phyloP scores from a whole-genome alignment of 768 basidiomycete species.

The Tulasnella sp. region DNA sequence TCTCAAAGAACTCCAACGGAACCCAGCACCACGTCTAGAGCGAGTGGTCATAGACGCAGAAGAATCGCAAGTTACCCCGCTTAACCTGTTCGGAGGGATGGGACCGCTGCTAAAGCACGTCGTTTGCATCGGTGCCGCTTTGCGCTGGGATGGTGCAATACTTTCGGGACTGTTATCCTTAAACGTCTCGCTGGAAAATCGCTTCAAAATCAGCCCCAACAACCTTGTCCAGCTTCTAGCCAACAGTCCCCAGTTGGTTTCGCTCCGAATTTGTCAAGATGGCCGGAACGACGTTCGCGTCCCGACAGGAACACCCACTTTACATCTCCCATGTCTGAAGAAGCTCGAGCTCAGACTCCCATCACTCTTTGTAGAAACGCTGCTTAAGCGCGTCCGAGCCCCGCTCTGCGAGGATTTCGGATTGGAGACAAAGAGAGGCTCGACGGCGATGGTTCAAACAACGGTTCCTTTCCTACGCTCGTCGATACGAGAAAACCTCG shows the following conservation, averaged over 20 bases:
- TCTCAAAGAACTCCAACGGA: not conserved
- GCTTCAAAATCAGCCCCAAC: not conserved
- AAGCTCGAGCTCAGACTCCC: not conserved
- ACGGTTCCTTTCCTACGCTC: not conserved
- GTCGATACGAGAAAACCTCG: not conserved
- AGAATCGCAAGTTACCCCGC: not conserved
- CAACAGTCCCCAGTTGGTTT: not conserved
- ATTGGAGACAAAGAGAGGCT: not conserved
- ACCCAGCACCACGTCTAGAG: not conserved
- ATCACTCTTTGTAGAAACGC: not conserved
- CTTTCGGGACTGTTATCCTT: not conserved
- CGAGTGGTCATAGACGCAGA: not conserved
- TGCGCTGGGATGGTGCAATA: not conserved
- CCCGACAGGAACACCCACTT: not conserved
- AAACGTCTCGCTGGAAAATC: not conserved
- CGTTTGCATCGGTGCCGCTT: not conserved
- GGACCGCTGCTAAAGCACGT: not conserved
- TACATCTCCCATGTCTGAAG: not conserved
- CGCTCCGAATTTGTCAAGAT: not conserved
- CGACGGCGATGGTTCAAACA: not conserved
- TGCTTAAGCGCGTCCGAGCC: not conserved
- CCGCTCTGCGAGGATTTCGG: not conserved
- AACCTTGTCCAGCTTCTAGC: not conserved
- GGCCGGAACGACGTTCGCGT: constrained; percentile 1
- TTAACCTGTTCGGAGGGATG: not conserved